Percentiles rank a stretch among this genome's conserved stretches.
These are phyloP conservation scores for Fomitopsis serialis DNA, from an alignment of 768 basidiomycete genomes.

Conservation along the genomic window DNA sequence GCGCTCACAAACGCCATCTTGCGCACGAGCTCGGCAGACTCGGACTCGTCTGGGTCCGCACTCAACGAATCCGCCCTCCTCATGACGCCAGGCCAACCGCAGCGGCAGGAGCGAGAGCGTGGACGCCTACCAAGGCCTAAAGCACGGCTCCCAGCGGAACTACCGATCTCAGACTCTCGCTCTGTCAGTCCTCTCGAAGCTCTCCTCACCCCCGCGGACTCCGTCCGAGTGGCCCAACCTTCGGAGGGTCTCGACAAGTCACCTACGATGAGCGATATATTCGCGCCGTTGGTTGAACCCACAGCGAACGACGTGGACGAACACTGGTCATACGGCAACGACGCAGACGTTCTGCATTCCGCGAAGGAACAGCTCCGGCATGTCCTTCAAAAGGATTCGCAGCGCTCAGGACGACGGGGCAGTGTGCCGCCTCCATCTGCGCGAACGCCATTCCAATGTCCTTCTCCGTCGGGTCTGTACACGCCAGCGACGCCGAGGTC, in stretches of 20 bases:
- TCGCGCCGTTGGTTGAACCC: constrained; percentile 5
- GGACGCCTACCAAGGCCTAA: constrained; percentile 10
- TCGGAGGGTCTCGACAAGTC: neutral
- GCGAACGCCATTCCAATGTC: constrained; percentile 10
- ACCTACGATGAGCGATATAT: constrained; percentile 13
- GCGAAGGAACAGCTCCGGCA: constrained; percentile 2
- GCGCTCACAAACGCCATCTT: constrained; percentile 21
- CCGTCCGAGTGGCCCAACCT: neutral
- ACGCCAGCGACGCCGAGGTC: constrained; percentile 13
- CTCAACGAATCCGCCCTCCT: constrained; percentile 9
- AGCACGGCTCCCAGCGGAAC: neutral
- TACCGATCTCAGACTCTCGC: constrained; percentile 28
- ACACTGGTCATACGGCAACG: constrained; percentile 8
- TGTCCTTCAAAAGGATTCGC: constrained; percentile 2
- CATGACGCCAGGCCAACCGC: constrained; percentile 8
- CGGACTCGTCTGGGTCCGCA: constrained; percentile 7
- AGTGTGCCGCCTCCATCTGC: constrained; percentile 18
- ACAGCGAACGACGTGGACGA: constrained; percentile 7
- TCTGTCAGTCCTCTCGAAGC: constrained; percentile 44
- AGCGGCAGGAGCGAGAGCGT: constrained; percentile 12
- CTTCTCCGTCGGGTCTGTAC: neutral
- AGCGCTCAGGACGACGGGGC: constrained; percentile 11
- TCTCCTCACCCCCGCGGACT: constrained; percentile 37
- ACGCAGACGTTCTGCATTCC: neutral
- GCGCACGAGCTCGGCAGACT: constrained; percentile 16